Evolutionary conservation across 768 basidiomycete genomes (phyloP).

Genomic region (Filobasidium wieringae): DNA sequence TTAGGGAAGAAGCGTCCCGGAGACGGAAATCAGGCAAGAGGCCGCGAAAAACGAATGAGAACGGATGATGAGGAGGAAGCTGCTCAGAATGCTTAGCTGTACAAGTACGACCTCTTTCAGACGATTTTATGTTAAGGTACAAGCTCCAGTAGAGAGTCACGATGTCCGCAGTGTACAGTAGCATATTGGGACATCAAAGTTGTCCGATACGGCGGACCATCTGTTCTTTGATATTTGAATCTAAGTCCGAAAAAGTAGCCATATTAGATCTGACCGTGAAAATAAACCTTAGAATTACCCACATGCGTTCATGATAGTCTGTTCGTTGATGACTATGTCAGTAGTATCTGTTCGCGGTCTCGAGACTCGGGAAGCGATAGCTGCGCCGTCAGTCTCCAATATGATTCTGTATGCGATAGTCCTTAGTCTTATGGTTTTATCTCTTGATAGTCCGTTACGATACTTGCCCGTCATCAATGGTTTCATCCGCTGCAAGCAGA

Average conservation of each 20-base stretch:
- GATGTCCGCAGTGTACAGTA: not conserved
- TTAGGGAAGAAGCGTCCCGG: not conserved
- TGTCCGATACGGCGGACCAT: slow-evolving; percentile 36
- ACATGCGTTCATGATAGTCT: slow-evolving; percentile 86
- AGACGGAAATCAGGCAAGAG: not conserved
- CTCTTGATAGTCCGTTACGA: not conserved
- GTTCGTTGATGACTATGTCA: slow-evolving; percentile 97
- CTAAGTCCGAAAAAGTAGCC: slow-evolving; percentile 12
- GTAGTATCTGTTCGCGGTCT: slow-evolving; percentile 83
- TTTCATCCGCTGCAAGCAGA: slow-evolving; percentile 85
- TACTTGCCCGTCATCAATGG: slow-evolving; percentile 89
- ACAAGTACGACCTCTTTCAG: too few species aligned
- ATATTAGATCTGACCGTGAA: not conserved
- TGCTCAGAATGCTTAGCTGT: slow-evolving; percentile 1
- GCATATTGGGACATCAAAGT: slow-evolving; percentile 14
- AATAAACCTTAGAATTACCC: slow-evolving; percentile 39
- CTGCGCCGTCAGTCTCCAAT: slow-evolving; percentile 86
- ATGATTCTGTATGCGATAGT: slow-evolving; percentile 55
- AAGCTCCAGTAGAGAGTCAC: too few species aligned
- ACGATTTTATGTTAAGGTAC: too few species aligned
- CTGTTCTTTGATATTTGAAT: slow-evolving; percentile 35
- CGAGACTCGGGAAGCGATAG: slow-evolving; percentile 91
- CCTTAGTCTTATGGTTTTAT: too few species aligned
- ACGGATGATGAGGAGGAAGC: slow-evolving; percentile 2
- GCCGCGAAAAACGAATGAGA: slow-evolving; percentile 5